Conservation (phyloP, 2,329 filamentous ascomycete genomes). For the Fusarium sp. region DNA sequence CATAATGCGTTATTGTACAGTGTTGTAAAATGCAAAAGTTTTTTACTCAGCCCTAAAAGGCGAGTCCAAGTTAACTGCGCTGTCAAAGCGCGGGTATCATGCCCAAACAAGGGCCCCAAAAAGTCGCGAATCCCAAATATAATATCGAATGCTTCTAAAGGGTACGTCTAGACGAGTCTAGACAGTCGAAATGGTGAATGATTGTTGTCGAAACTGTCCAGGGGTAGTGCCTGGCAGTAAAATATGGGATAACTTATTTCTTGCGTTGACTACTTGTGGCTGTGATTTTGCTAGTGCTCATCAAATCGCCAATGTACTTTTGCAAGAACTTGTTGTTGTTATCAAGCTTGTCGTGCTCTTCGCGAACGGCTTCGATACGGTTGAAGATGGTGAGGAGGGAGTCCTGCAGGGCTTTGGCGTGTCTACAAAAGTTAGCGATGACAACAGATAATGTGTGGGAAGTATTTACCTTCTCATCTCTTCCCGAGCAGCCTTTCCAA, state of each 20-base stretch:
- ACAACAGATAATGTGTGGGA: neutral
- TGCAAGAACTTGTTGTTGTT: constrained; percentile 97
- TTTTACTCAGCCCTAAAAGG: constrained; percentile 21
- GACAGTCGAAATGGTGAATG: constrained; percentile 17
- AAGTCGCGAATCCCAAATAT: constrained; percentile 37
- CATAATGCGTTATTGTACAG: constrained; percentile 48
- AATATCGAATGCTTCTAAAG: constrained; percentile 29
- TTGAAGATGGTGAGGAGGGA: constrained; percentile 91
- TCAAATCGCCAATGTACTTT: constrained; percentile 97
- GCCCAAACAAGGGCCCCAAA: constrained; percentile 43
- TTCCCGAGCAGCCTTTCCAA: constrained; percentile 83
- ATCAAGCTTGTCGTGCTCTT: constrained; percentile 96
- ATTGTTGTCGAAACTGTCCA: neutral
- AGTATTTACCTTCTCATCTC: constrained; percentile 67
- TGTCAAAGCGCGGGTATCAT: constrained; percentile 49
- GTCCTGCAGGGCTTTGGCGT: constrained; percentile 88
- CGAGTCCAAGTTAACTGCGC: constrained; percentile 38
- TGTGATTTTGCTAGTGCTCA: constrained; percentile 84
- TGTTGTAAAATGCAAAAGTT: constrained; percentile 30
- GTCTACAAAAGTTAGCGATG: constrained; percentile 62
- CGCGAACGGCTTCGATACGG: constrained; percentile 92
- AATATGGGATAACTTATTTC: constrained; percentile 56
- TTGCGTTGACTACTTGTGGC: constrained; percentile 64
- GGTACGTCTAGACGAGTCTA: constrained; percentile 14
- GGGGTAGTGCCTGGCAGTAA: neutral